Evolutionary conservation across 257 asterid genomes (phyloP), one percentile per base, ranked within the genome.

Genomic region (Striga asiatica): DNA sequence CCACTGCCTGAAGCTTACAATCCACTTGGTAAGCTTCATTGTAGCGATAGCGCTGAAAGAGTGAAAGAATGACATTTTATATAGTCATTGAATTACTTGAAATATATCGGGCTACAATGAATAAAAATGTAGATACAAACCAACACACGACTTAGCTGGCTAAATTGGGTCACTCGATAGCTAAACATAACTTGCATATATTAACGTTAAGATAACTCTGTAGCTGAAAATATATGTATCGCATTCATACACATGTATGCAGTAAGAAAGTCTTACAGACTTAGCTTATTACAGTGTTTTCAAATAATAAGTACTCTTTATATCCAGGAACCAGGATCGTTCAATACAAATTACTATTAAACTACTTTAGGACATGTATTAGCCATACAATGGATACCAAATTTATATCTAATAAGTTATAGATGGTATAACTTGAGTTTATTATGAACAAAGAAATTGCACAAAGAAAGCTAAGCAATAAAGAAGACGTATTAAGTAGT

Each of bases 11-110:
- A 71, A 92, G 89, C 71, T 82, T 67, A 60, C 56, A 63, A 66
- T 92, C 84, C 77, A 84, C 84, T 73, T 78, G 82, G 78, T 76
- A 88, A 38, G 97, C 99, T 73, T 92, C 95, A 38, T 46, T 50
- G 31, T 92, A 88, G 67, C 95, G 83, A 64, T 81, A 68, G 24
- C 97, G 88, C 99, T 92, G 83, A 56, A 64, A 65, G 25, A 41
- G 51, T 11, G 31, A 72, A 72, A 54, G 54, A 54, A 60, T 56
- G 31, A 46, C n/a, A 58, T 54, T 48, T 62, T 18, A 67, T 54
- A 23, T 54, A 52, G 61, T 54, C 38, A 54, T 48, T 23, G 63
- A n/a, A n/a, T 35, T 60, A 53, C 60, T 67, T 53, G 69, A 59
- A 16, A 48, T 25, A 34, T 41, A 66, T 22, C 23, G 41, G 14